Base-by-base conservation (phyloP, 2,329 filamentous ascomycete species). In the Pseudogymnoascus sp. region DNA sequence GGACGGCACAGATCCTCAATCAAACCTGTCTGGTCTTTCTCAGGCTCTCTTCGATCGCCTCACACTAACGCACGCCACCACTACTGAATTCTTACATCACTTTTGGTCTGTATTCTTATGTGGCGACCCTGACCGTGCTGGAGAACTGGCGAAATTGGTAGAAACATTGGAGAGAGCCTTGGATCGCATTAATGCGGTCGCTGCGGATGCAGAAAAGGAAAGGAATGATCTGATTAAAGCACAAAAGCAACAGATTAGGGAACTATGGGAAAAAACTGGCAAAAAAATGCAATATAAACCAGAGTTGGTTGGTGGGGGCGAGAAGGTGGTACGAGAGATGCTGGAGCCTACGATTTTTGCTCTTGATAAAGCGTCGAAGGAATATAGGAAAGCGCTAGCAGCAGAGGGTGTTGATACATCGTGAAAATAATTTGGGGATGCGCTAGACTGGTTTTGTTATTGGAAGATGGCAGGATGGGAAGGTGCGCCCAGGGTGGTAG, bases 41-140 rank as follows among this genome's bases (percentile, higher is more conserved):
- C 67, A 76, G 7, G 69, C 74, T 2, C 77, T 86, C 1, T 86
- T 85, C 67, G 86, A 89, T 67, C 82, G 82, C 16, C 72, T 90
- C n/a, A 81, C 79, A 11, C 81, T 89, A 62, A 96, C 93, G 0
- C 92, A 98, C 73, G 93, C 93, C 61, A 99, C 95, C 0, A 96
- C 91, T 0, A 89, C 90, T 38, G 95, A 99, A 72, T 99, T 98
- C 71, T 79, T 99, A n/a, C 90, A 93, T 70, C 96, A 98, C 74
- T 99, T 99, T 78, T 99, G 93, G 93, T 84, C 85, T 35, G 87
- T 93, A 0, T 99, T 96, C 72, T 82, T 96, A 26, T 97, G 93
- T 0, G 93, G 93, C 12, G 91, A 97, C 72, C 78, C 90, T 0
- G 88, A 91, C 65, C 87, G 91, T 35, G 90, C 91, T 0, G 82